Evolutionary conservation across 2,329 filamentous ascomycete species (phyloP), one percentile per base, ranked within the genome.

Genomic region (Botrytis fragariae): DNA sequence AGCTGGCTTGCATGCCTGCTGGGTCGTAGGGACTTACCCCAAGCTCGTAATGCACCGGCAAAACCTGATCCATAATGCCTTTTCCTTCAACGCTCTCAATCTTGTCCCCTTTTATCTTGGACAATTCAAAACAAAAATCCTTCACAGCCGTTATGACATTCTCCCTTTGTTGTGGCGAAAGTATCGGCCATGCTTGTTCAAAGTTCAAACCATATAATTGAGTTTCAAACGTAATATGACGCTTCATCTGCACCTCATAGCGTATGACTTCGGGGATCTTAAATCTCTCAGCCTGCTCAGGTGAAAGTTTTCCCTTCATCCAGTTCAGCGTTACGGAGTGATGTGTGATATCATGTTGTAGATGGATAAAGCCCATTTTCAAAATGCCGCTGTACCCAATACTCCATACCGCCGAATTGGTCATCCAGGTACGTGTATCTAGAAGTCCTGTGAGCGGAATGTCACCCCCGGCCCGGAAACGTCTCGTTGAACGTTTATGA

Each of bases 21-120:
- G 37, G 12, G 25, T 37, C n/a, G 10, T 37, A 60, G 0, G 20
- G 12, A 1, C 14, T 39, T 25, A 5, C 7, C 4, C 7, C 39
- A 2, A 8, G 6, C 37, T 39, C 0, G 35, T 9, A 18, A 9
- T 3, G 1, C n/a, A 10, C 0, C 14, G 61, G 22, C 22, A 64
- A 0, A 18, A 0, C 1, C 4, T 0, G 0, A 44, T 64, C 61
- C 0, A 12, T 0, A 3, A 42, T 5, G 18, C 61, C 39, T 35
- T 65, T 65, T 14, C 39, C 62, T 10, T 65, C 62, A 2, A 65
- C 5, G 16, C 5, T 35, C 7, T 10, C 62, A 9, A 65, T 65
- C 3, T 14, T 65, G 0, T 45, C 25, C 5, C 37, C 42, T 4
- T 6, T 45, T 22, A 65, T 44, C 6, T 45, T 45, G 16, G 14